Conservation (phyloP, 257 asterid genomes). For the Voacanga thouarsii region DNA sequence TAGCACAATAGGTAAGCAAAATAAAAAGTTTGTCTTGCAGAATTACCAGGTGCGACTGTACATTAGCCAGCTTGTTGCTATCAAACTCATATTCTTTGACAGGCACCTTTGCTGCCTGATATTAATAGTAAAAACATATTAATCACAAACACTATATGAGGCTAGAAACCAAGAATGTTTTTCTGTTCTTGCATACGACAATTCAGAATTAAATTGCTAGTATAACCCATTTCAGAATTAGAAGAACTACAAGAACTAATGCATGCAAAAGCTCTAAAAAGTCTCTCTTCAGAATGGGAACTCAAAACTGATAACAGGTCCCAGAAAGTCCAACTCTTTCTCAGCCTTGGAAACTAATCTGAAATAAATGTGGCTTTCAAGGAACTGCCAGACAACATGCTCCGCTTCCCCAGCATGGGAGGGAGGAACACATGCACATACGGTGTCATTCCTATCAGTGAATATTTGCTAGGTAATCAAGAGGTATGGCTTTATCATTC, state of each 20-base stretch:
- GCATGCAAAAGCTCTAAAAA: neutral
- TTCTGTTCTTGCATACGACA: neutral
- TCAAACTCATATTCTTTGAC: conserved; percentile 83
- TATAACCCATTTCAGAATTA: neutral
- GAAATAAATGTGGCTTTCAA: neutral
- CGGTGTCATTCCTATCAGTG: neutral
- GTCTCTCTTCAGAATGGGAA: neutral
- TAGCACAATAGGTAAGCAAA: neutral
- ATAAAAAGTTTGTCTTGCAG: conserved; percentile 15
- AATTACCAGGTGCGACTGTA: conserved; percentile 80
- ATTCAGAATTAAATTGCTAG: neutral
- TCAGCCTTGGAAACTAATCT: neutral
- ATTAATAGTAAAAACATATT: conserved; percentile 6
- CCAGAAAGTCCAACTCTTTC: neutral
- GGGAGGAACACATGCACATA: too few species aligned
- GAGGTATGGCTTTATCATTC: neutral
- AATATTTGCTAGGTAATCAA: neutral
- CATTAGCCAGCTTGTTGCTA: conserved; percentile 65
- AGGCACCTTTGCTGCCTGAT: conserved; percentile 91
- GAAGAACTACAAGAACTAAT: neutral
- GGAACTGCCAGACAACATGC: neutral
- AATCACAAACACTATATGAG: neutral
- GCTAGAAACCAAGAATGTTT: neutral
- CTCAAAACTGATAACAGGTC: neutral
- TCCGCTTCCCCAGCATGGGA: neutral